These are phyloP conservation scores for Clonostachys rosea DNA, from an alignment of 2,329 filamentous ascomycete genomes.

Conservation along the genomic window DNA sequence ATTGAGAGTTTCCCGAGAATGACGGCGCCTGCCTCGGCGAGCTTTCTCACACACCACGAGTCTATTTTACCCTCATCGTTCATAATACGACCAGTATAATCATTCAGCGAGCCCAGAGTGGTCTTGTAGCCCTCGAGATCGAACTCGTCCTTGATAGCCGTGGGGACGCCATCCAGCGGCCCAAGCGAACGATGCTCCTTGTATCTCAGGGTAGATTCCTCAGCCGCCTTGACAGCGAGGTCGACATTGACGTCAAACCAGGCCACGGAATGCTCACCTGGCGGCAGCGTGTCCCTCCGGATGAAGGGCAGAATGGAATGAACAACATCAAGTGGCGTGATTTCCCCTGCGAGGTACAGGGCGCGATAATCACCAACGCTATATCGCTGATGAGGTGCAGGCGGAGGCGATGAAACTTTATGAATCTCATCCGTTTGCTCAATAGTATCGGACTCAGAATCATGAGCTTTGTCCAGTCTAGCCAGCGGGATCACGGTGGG, in stretches of 20 bases:
- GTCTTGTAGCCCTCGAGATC: constrained; percentile 70
- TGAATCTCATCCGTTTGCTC: constrained; percentile 9
- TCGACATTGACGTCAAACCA: constrained; percentile 39
- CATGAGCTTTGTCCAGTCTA: background rate
- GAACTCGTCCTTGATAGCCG: constrained; percentile 73
- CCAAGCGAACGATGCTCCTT: constrained; percentile 53
- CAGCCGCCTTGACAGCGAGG: constrained; percentile 33
- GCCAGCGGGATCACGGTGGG: constrained; percentile 35
- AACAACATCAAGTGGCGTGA: constrained; percentile 40
- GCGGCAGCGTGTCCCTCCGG: constrained; percentile 25
- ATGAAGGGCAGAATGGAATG: constrained; percentile 39
- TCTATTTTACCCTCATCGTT: constrained; percentile 45
- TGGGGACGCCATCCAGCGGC: constrained; percentile 66
- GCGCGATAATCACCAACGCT: constrained; percentile 38
- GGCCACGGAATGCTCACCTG: constrained; percentile 32
- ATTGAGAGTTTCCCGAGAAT: constrained; percentile 70
- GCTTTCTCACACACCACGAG: constrained; percentile 66
- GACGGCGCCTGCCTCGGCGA: constrained; percentile 66
- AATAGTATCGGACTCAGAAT: background rate
- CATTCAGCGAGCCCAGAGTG: constrained; percentile 56
- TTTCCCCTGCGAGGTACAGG: constrained; percentile 34
- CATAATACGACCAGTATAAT: constrained; percentile 44
- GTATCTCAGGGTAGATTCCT: constrained; percentile 38
- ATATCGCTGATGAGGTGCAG: constrained; percentile 16
- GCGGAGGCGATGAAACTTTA: constrained; percentile 19